Base-by-base conservation (phyloP, 192 early-diverging fungal species). In the Coemansia sp. region DNA sequence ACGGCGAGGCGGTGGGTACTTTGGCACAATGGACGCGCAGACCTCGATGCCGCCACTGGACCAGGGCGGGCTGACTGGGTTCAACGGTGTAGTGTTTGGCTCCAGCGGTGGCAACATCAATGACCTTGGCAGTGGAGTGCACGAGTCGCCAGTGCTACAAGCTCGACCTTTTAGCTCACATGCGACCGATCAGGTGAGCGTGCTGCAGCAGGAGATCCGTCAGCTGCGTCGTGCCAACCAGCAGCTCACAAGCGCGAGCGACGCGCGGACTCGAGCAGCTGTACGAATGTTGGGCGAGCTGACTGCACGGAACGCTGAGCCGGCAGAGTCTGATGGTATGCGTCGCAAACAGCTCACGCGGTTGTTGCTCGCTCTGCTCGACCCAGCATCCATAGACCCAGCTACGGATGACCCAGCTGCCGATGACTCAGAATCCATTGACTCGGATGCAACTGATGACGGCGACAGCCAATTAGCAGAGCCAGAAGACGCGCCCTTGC, bases 41-140 rank as follows among this genome's bases (percentile, higher is more conserved):
- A 28, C 57, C 6, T 23, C 48, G 15, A 56, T 64, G 28, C 42
- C 23, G 23, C 42, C 53, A 2, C 25, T 60, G 15, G 72, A 64
- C 15, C 70, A 72, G 23, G 67, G 72, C 20, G 56, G 64, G 17
- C 47, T 63, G 14, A 36, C 55, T 8, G 75, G 69, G 11, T 72
- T 78, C 62, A 78, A 72, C 66, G 75, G 75, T 17, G 47, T 78
- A 2, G 70, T 65, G 17, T 78, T 72, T 62, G 72, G 66, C 15
- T 62, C 66, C 3, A 64, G 55, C 19, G 59, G 54, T 22, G 49
- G 40, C 57, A 25, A 51, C 21, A 3, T 42, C 23, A n/a, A 25
- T 19, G 40, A 38, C 25, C 4, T 31, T 10, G 15, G 40, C 40
- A 42, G 40, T n/a, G 40, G 40, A 42, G 51, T 64, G 25, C 54